Conservation (phyloP, 208 protist genomes). For the Leptomonas pyrrhocoris region DNA sequence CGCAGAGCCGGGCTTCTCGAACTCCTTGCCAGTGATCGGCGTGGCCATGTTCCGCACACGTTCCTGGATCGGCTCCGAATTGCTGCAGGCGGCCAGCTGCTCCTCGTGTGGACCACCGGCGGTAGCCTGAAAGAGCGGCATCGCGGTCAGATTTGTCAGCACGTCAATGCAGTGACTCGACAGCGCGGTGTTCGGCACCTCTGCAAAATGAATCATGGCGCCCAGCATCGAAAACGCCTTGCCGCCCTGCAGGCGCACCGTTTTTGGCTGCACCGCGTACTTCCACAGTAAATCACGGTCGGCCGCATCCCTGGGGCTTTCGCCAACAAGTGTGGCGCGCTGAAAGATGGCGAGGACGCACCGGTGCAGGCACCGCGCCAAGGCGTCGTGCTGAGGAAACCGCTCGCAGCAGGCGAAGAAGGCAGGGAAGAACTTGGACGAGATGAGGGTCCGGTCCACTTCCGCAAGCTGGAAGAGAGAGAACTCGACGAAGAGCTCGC, state of each 20-base stretch:
- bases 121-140: constrained; percentile 41
- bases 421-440: constrained; percentile 48
- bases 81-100: constrained; percentile 37
- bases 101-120: constrained; percentile 30
- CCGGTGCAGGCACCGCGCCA: constrained; percentile 43
- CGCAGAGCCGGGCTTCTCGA: constrained; percentile 33
- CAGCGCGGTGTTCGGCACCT: constrained; percentile 29
- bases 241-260: constrained; percentile 9
- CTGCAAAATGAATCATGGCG: constrained; percentile 31
- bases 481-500: constrained; percentile 68
- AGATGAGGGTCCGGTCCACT: constrained; percentile 47
- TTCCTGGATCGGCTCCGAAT: constrained; percentile 25
- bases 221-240: constrained; percentile 24
- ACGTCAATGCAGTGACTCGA: constrained; percentile 53
- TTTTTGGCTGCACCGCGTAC: constrained; percentile 32
- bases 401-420: constrained; percentile 44
- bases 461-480: constrained; percentile 41
- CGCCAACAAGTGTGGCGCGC: constrained; percentile 34
- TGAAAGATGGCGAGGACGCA: constrained; percentile 52
- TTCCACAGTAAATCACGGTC: constrained; percentile 50
- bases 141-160: constrained; percentile 32
- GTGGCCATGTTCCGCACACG: constrained; percentile 48
- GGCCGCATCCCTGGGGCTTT: constrained; percentile 30
- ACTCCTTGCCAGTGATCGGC: constrained; percentile 55
- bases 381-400: constrained; percentile 53